Evolutionary conservation across 2,329 filamentous ascomycete genomes (phyloP).

Genomic region (Pestalotiopsis sp.): DNA sequence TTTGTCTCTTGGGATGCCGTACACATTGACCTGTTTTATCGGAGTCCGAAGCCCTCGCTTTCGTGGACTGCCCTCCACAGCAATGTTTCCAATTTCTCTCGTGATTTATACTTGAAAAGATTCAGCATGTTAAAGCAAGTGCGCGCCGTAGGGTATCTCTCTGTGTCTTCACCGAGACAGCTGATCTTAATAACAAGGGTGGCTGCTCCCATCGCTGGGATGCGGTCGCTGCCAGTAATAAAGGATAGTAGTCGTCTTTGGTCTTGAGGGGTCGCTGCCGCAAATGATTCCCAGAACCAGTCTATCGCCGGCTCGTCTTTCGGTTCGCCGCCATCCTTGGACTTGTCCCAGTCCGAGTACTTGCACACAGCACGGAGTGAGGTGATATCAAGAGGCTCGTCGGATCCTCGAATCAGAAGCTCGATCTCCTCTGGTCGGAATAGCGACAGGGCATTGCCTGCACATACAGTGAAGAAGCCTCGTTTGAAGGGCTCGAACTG

Average conservation of each 20-base stretch:
- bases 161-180: constrained; percentile 74
- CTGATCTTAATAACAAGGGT: constrained; percentile 76
- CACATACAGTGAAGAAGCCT: constrained; percentile 90
- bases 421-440: constrained; percentile 93
- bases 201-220: constrained; percentile 82
- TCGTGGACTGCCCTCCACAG: constrained; percentile 87
- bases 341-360: constrained; percentile 74
- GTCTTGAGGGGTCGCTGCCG: constrained; percentile 62
- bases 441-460: constrained; percentile 82
- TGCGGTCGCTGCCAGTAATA: constrained; percentile 87
- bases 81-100: constrained; percentile 68
- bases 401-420: constrained; percentile 80
- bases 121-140: constrained; percentile 90
- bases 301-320: constrained; percentile 66
- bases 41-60: constrained; percentile 91
- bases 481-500: constrained; percentile 95
- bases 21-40: constrained; percentile 44
- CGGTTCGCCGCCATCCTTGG: constrained; percentile 41
- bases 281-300: constrained; percentile 91
- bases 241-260: constrained; percentile 83
- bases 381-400: constrained; percentile 78
- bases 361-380: constrained; percentile 76
- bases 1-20: neutral
- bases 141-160: constrained; percentile 79
- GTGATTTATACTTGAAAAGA: constrained; percentile 71